A percentile compares a stretch with the other conserved stretches of the same genome.
phyloP scores from a whole-genome alignment of 2,329 filamentous ascomycete genomes.

The Helotiales sp. region DNA sequence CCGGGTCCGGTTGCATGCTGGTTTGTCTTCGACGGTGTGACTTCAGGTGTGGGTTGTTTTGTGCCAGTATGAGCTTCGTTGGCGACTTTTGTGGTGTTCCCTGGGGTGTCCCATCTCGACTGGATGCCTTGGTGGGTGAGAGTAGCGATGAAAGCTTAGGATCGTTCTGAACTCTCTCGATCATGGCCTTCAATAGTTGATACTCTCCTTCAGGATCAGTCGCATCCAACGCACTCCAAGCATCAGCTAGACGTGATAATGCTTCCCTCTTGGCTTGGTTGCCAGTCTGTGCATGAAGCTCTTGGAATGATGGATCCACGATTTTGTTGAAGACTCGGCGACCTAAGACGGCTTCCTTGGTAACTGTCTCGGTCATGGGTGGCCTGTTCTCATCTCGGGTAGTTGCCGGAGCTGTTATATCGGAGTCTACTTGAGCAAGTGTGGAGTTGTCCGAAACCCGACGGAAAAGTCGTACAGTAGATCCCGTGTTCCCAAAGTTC shows the following conservation, averaged over 20 bases:
- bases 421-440: conserved; percentile 35
- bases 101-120: conserved; percentile 64
- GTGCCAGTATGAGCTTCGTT: conserved; percentile 73
- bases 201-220: conserved; percentile 91
- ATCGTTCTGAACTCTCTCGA: conserved; percentile 75
- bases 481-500: conserved; percentile 91
- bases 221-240: conserved; percentile 82
- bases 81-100: conserved; percentile 44
- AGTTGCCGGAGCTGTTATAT: conserved; percentile 26
- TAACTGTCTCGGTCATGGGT: conserved; percentile 60
- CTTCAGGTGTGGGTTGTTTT: conserved; percentile 84
- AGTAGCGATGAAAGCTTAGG: conserved; percentile 59
- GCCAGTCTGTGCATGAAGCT: conserved; percentile 81
- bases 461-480: conserved; percentile 89
- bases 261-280: conserved; percentile 78
- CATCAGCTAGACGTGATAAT: conserved; percentile 80
- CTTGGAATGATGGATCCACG: conserved; percentile 81
- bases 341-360: conserved; percentile 84
- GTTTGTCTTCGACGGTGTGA: conserved; percentile 67
- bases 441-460: conserved; percentile 75
- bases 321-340: conserved; percentile 81
- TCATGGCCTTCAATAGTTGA: conserved; percentile 77
- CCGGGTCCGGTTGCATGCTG: conserved; percentile 54
- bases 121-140: conserved; percentile 46
- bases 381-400: conserved; percentile 68